Evolutionary conservation across 768 basidiomycete genomes (phyloP).

Genomic region (Naganishia kalamii): DNA sequence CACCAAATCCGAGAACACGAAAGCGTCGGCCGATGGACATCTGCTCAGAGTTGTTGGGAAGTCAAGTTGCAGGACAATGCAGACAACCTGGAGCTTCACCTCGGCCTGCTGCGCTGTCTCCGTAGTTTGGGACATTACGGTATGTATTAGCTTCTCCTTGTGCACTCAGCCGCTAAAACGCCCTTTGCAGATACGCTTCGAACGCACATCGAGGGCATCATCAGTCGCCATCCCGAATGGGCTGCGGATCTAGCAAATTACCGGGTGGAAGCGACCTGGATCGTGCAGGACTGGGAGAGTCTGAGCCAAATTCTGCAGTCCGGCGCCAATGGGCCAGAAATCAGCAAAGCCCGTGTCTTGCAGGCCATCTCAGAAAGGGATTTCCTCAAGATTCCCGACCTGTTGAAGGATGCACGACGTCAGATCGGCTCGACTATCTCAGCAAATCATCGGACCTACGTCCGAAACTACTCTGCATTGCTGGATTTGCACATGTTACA

Average conservation of each 20-base stretch:
- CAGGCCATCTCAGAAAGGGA: slow-evolving; percentile 67
- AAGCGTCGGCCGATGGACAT: slow-evolving; percentile 92
- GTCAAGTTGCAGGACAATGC: slow-evolving; percentile 83
- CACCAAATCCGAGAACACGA: slow-evolving; percentile 98
- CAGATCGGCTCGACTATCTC: slow-evolving; percentile 72
- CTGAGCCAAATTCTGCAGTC: slow-evolving; percentile 58
- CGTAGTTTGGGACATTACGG: slow-evolving; percentile 96
- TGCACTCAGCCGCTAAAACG: neutral
- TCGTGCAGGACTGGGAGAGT: slow-evolving; percentile 86
- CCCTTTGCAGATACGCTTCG: slow-evolving; percentile 71
- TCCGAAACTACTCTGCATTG: slow-evolving; percentile 76
- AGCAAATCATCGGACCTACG: slow-evolving; percentile 73
- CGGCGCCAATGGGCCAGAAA: slow-evolving; percentile 51
- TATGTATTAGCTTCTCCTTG: slow-evolving; percentile 46
- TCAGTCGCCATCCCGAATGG: slow-evolving; percentile 79
- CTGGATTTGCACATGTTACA: slow-evolving; percentile 77
- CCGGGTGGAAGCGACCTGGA: slow-evolving; percentile 90
- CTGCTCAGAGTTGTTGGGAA: slow-evolving; percentile 99
- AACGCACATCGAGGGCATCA: slow-evolving; percentile 86
- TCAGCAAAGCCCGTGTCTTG: slow-evolving; percentile 71
- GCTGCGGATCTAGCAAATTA: slow-evolving; percentile 67
- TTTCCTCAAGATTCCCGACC: slow-evolving; percentile 51
- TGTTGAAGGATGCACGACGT: slow-evolving; percentile 53
- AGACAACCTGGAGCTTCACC: slow-evolving; percentile 77
- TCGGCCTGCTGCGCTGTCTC: slow-evolving; percentile 83